phyloP scores from a whole-genome alignment of 1,139 yeast species.

The Yamadazyma trypodendri region DNA sequence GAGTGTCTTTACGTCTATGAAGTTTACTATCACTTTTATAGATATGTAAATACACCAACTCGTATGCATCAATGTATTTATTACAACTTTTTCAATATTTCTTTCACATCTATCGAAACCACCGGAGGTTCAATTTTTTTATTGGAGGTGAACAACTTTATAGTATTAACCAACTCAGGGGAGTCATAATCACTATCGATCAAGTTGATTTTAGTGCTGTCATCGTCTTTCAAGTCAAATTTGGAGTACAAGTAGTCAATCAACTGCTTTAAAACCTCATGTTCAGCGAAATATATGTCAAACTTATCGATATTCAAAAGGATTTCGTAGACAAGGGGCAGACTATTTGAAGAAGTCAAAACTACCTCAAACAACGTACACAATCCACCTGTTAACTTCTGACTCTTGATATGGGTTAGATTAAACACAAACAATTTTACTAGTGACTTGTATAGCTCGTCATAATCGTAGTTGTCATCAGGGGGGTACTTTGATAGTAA shows the following conservation, averaged over 20 bases:
- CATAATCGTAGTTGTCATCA: conserved; percentile 27
- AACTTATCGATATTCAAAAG: conserved; percentile 29
- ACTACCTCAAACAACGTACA: conserved; percentile 22
- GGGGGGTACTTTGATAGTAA: conserved; percentile 8
- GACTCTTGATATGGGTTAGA: conserved; percentile 16
- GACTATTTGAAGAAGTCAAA: conserved; percentile 18
- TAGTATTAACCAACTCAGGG: conserved; percentile 24
- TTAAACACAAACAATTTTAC: conserved; percentile 28
- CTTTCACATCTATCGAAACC: conserved; percentile 9
- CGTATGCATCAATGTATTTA: too few species aligned
- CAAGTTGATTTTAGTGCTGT: conserved; percentile 11
- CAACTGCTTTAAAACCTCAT: conserved; percentile 7
- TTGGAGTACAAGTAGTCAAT: conserved; percentile 8
- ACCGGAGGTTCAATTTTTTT: conserved; percentile 5
- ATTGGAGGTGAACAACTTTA: conserved; percentile 19
- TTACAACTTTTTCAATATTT: conserved; percentile 5
- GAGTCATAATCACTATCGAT: conserved; percentile 32
- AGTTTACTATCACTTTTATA: neutral
- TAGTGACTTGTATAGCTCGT: conserved; percentile 27
- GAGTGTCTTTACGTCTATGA: conserved; percentile 4
- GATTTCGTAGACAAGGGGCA: conserved; percentile 27
- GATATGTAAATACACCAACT: neutral
- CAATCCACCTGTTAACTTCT: conserved; percentile 25
- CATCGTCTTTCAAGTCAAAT: conserved; percentile 12
- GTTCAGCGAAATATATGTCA: conserved; percentile 8